phyloP scores from a whole-genome alignment of 345 rosid genomes.

The Raphanus raphanistrum region DNA sequence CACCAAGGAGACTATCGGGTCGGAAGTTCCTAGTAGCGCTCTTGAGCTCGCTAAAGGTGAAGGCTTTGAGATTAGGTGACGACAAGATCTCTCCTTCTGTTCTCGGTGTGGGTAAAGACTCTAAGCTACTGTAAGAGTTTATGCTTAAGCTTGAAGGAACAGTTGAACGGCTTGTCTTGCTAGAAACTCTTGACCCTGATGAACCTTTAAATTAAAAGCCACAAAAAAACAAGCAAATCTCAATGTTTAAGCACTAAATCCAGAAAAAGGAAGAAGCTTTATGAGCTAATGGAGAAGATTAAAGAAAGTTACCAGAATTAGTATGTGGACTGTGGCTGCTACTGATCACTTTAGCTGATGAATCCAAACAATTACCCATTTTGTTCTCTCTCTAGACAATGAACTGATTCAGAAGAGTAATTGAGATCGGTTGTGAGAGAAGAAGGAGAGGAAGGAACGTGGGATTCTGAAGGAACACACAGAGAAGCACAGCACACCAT shows the following conservation, averaged over 20 bases:
- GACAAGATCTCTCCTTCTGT: constrained; percentile 90
- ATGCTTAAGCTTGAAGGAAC: constrained; percentile 62
- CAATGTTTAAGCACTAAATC: neutral
- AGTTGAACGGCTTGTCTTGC: constrained; percentile 73
- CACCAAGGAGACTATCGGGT: constrained; percentile 87
- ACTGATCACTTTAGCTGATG: constrained; percentile 65
- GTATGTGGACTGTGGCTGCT: constrained; percentile 49
- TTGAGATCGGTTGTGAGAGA: neutral
- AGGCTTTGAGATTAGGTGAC: constrained; percentile 86
- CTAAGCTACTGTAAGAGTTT: constrained; percentile 60
- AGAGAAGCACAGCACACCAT: constrained; percentile 36
- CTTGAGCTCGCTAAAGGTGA: constrained; percentile 72
- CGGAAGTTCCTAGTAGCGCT: constrained; percentile 91
- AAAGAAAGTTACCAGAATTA: constrained; percentile 54
- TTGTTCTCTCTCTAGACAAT: neutral
- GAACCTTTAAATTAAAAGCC: constrained; percentile 25
- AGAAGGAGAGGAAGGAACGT: constrained; percentile 8
- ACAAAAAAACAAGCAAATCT: neutral
- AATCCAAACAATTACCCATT: constrained; percentile 80
- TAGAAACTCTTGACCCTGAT: constrained; percentile 61
- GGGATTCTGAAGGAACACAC: constrained; percentile 22
- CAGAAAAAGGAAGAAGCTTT: neutral
- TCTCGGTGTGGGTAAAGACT: constrained; percentile 72
- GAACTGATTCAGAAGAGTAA: constrained; percentile 14
- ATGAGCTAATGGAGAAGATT: neutral